These are phyloP conservation scores for Geosiphon pyriformis DNA, from an alignment of 192 early-diverging fungal species.

Conservation along the genomic window DNA sequence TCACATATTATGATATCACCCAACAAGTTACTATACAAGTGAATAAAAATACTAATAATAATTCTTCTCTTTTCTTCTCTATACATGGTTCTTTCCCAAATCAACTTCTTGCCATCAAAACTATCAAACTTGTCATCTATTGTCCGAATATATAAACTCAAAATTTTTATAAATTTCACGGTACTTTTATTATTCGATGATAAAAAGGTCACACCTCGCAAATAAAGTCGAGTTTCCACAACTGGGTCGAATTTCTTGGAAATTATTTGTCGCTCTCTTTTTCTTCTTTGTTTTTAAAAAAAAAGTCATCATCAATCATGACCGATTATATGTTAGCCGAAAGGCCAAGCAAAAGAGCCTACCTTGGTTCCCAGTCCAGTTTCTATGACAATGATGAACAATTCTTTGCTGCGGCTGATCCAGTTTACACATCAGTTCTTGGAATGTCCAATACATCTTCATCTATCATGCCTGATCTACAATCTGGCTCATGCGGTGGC, in stretches of 20 bases:
- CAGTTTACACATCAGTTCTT: background rate
- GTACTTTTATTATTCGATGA: background rate
- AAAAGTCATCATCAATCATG: slow-evolving; percentile 5
- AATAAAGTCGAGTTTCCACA: background rate
- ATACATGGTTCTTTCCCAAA: too few relatives aligned
- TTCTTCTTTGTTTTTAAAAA: background rate
- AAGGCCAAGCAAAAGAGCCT: slow-evolving; percentile 9
- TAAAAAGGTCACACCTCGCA: background rate
- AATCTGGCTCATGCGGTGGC: background rate
- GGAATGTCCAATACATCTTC: slow-evolving; percentile 5
- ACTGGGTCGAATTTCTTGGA: background rate
- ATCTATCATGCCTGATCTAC: slow-evolving; percentile 8
- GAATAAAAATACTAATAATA: too few relatives aligned
- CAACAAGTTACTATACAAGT: too few relatives aligned
- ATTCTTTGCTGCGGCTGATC: slow-evolving; percentile 11
- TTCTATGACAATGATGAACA: slow-evolving; percentile 15
- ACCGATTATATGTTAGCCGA: slow-evolving; percentile 3
- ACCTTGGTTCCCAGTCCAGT: slow-evolving; percentile 2
- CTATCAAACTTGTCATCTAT: too few relatives aligned
- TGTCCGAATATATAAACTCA: too few relatives aligned
- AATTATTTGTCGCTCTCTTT: background rate
- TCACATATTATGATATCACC: too few relatives aligned
- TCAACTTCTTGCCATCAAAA: too few relatives aligned
- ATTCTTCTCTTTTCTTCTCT: too few relatives aligned
- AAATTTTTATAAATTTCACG: too few relatives aligned